These are phyloP conservation scores for Manihot esculenta DNA, from an alignment of 441 rosid genomes.

Conservation along the genomic window DNA sequence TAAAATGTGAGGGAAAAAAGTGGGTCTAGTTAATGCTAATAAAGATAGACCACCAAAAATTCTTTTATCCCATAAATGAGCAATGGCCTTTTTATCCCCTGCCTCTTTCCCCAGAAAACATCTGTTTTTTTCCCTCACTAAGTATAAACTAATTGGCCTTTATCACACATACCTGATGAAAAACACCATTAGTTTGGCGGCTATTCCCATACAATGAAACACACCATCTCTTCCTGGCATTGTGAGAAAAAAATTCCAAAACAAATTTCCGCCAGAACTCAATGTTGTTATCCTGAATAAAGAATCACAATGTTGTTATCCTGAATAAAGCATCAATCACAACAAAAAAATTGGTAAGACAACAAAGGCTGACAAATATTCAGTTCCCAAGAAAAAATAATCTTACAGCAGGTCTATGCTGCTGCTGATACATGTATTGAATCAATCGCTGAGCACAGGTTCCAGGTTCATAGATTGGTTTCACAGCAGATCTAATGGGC, in stretches of 20 bases:
- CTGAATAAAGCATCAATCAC: conserved; percentile 30
- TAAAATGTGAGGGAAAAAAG: not conserved
- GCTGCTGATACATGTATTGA: conserved; percentile 83
- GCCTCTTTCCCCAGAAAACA: not conserved
- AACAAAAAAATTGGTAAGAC: not conserved
- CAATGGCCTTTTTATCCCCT: not conserved
- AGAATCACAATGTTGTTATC: conserved; percentile 69
- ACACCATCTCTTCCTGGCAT: conserved; percentile 77
- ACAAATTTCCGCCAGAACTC: conserved; percentile 81
- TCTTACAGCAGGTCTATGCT: conserved; percentile 86
- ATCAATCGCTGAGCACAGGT: conserved; percentile 84
- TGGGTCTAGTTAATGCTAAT: not conserved
- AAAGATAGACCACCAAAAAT: not conserved
- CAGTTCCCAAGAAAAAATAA: conserved; percentile 7
- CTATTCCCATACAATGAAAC: conserved; percentile 78
- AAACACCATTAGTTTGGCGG: conserved; percentile 64
- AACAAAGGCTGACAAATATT: not conserved
- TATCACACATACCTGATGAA: conserved; percentile 51
- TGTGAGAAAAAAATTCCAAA: conserved; percentile 56
- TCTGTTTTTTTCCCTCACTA: not conserved
- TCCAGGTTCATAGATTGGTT: conserved; percentile 79
- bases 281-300: conserved; percentile 63
- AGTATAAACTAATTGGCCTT: not conserved
- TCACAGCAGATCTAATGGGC: conserved; percentile 61
- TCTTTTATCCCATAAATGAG: not conserved